These are phyloP conservation scores for Auriculariales sp. DNA, from an alignment of 768 basidiomycete genomes.

Conservation along the genomic window DNA sequence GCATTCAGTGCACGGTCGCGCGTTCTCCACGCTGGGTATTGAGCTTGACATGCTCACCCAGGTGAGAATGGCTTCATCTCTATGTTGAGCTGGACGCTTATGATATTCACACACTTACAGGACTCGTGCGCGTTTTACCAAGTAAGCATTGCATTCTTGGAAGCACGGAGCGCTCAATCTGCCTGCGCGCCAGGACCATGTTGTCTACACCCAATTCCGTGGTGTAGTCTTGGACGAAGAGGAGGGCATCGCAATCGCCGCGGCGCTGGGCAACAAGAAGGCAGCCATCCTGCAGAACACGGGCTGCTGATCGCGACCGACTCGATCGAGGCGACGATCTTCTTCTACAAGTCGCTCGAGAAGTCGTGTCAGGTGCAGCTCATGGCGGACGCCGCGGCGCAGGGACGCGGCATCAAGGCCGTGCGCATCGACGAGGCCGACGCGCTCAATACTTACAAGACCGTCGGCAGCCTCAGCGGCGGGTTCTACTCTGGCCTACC, in stretches of 20 bases:
- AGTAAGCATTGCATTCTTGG: slow-evolving; percentile 7
- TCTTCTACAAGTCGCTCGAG: slow-evolving; percentile 6
- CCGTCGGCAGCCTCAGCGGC: slow-evolving; percentile 9
- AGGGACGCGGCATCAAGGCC: slow-evolving; percentile 10
- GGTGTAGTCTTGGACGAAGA: slow-evolving; percentile 32
- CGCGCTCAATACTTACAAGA: slow-evolving; percentile 12
- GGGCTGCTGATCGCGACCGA: slow-evolving; percentile 19
- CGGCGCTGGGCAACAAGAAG: slow-evolving; percentile 25
- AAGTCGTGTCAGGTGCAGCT: slow-evolving; percentile 12
- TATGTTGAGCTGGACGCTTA: too few relatives aligned
- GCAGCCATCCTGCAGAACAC: slow-evolving; percentile 27
- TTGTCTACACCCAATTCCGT: slow-evolving; percentile 29
- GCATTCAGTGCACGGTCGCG: slow-evolving; percentile 14
- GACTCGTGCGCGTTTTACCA: slow-evolving; percentile 30
- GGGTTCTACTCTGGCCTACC: slow-evolving; percentile 25
- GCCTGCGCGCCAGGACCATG: slow-evolving; percentile 17
- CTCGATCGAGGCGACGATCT: slow-evolving; percentile 4
- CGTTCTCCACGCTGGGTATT: slow-evolving; percentile 13
- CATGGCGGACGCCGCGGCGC: slow-evolving; percentile 11
- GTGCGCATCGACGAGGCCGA: slow-evolving; percentile 14
- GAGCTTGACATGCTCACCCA: slow-evolving; percentile 29
- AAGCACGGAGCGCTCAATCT: not conserved
- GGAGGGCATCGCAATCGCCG: slow-evolving; percentile 31
- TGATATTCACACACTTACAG: too few relatives aligned
- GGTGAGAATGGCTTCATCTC: too few relatives aligned